These are phyloP conservation scores for Metschnikowia noctiluminum DNA, from an alignment of 805 yeast genomes.

Conservation along the genomic window DNA sequence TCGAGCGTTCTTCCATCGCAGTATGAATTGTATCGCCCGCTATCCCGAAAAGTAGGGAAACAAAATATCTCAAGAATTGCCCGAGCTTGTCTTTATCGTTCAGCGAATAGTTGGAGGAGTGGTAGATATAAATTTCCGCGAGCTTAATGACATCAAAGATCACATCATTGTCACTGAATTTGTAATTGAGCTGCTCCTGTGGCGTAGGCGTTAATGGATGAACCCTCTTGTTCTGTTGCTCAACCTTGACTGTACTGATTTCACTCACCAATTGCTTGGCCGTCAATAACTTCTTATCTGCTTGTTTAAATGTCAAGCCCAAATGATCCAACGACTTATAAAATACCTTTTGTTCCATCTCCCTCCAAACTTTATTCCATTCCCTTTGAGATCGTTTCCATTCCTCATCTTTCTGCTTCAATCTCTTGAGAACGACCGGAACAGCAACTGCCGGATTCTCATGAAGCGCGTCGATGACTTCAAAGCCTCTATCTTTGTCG, in stretches of 20 bases:
- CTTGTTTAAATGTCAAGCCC: constrained; percentile 94
- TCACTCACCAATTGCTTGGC: constrained; percentile 89
- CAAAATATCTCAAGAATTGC: constrained; percentile 65
- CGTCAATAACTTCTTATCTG: constrained; percentile 88
- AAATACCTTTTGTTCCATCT: constrained; percentile 91
- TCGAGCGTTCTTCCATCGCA: constrained; percentile 25
- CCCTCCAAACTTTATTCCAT: constrained; percentile 99
- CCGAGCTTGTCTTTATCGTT: constrained; percentile 76
- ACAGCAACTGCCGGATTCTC: constrained; percentile 94
- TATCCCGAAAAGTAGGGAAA: constrained; percentile 68
- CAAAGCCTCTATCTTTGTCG: constrained; percentile 92
- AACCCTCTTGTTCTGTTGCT: constrained; percentile 80
- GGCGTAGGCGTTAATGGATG: constrained; percentile 87
- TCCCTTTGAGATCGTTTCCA: constrained; percentile 98
- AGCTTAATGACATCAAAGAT: constrained; percentile 71
- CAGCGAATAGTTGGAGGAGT: constrained; percentile 70
- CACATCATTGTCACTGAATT: constrained; percentile 62
- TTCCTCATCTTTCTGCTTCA: constrained; percentile 97
- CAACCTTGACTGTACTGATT: constrained; percentile 87
- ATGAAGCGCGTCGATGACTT: constrained; percentile 92
- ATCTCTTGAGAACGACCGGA: constrained; percentile 85
- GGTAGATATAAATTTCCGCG: constrained; percentile 61
- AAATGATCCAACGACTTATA: constrained; percentile 92
- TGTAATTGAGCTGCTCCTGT: constrained; percentile 64
- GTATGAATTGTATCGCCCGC: constrained; percentile 48